Evolutionary conservation across 768 basidiomycete genomes (phyloP).

Genomic region (Pleurotus giganteus): DNA sequence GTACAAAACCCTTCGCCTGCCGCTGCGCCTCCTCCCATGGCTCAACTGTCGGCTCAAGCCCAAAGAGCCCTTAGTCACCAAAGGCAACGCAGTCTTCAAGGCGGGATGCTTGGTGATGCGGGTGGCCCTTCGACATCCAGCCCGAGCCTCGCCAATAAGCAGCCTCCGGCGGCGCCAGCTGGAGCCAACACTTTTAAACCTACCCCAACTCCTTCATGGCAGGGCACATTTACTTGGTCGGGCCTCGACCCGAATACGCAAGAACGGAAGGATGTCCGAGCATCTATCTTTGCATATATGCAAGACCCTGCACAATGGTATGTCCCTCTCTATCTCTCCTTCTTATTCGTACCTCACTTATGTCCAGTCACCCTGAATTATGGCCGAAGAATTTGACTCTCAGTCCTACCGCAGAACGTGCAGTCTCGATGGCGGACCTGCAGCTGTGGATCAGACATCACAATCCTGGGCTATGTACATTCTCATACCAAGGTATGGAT

Average conservation of each 20-base stretch:
- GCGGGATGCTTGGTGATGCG: slow-evolving; percentile 9
- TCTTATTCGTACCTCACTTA: neutral
- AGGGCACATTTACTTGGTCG: slow-evolving; percentile 45
- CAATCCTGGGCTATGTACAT: slow-evolving; percentile 38
- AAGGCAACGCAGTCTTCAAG: slow-evolving; percentile 15
- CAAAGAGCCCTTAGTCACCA: slow-evolving; percentile 10
- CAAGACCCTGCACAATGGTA: slow-evolving; percentile 30
- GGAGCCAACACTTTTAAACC: too few relatives aligned
- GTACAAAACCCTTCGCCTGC: neutral
- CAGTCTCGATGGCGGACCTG: slow-evolving; percentile 38
- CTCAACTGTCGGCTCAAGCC: slow-evolving; percentile 8
- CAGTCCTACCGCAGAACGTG: slow-evolving; percentile 36
- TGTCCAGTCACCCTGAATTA: slow-evolving; percentile 43
- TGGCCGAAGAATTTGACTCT: slow-evolving; percentile 52
- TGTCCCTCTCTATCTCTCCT: slow-evolving; percentile 14
- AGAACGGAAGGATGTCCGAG: slow-evolving; percentile 39
- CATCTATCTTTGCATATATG: slow-evolving; percentile 34
- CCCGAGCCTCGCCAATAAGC: slow-evolving; percentile 8
- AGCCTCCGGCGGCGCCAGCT: slow-evolving; percentile 12
- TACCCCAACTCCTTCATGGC: slow-evolving; percentile 36
- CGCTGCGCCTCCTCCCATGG: slow-evolving; percentile 11
- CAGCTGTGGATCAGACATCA: slow-evolving; percentile 46
- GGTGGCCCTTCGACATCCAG: slow-evolving; percentile 1
- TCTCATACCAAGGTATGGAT: slow-evolving; percentile 33
- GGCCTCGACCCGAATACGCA: slow-evolving; percentile 32